Conservation (phyloP, 345 rosid species). For the Dipteronia sinensis region DNA sequence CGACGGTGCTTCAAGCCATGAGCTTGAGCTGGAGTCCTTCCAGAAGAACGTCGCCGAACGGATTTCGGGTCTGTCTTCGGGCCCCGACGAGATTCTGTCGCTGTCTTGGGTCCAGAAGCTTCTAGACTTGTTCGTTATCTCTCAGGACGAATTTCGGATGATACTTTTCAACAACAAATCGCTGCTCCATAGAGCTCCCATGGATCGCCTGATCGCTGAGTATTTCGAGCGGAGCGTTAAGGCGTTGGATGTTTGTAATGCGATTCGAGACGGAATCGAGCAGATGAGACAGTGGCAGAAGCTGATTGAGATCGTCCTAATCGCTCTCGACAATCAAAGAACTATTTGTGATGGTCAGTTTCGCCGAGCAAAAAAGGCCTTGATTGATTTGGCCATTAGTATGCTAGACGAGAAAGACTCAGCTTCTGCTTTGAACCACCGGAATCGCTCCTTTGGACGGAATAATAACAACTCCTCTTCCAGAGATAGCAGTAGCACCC, state of each 20-base stretch:
- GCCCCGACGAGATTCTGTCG: slow-evolving; percentile 41
- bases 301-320: slow-evolving; percentile 65
- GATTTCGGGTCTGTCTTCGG: slow-evolving; percentile 31
- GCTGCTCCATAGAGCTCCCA: slow-evolving; percentile 31
- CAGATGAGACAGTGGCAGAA: slow-evolving; percentile 75
- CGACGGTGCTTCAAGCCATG: slow-evolving; percentile 4
- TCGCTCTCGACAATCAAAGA: slow-evolving; percentile 56
- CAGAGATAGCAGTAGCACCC: slow-evolving; percentile 41
- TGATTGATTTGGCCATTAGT: slow-evolving; percentile 73
- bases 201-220: slow-evolving; percentile 55
- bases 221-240: slow-evolving; percentile 71
- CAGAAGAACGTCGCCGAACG: slow-evolving; percentile 35
- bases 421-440: slow-evolving; percentile 42
- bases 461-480: slow-evolving; percentile 16
- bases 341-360: slow-evolving; percentile 75
- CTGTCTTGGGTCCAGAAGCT: slow-evolving; percentile 45
- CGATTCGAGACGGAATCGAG: slow-evolving; percentile 79
- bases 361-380: slow-evolving; percentile 87
- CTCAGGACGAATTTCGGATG: slow-evolving; percentile 44
- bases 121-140: slow-evolving; percentile 40
- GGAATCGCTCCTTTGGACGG: slow-evolving; percentile 89
- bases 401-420: slow-evolving; percentile 91
- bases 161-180: slow-evolving; percentile 29
- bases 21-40: slow-evolving; percentile 35
- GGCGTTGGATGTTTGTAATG: slow-evolving; percentile 88